Evolutionary conservation across 1,139 yeast species (phyloP).

Genomic region (Cylindricascospora bacillispora): DNA sequence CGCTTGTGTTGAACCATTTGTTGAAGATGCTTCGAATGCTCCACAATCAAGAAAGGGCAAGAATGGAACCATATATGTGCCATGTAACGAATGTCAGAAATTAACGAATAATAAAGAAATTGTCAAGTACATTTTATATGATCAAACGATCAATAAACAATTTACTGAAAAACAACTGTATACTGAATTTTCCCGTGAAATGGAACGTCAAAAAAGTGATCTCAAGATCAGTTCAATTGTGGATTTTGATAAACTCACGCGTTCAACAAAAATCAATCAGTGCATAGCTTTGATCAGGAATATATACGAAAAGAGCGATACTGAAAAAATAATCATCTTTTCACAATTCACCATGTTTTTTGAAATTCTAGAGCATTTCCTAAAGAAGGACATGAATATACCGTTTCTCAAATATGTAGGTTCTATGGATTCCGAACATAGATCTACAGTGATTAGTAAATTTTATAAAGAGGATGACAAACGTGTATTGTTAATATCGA

Average conservation of each 20-base stretch:
- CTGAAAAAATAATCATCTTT: slow-evolving; percentile 62
- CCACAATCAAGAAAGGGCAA: slow-evolving; percentile 26
- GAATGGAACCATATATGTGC: slow-evolving; percentile 32
- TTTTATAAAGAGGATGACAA: slow-evolving; percentile 47
- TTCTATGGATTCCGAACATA: slow-evolving; percentile 52
- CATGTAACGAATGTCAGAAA: slow-evolving; percentile 40
- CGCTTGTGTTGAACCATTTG: slow-evolving; percentile 44
- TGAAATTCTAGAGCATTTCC: slow-evolving; percentile 50
- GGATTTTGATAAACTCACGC: slow-evolving; percentile 23
- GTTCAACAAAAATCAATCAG: slow-evolving; percentile 44
- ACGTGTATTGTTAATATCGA: slow-evolving; percentile 54
- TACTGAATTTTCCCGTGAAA: slow-evolving; percentile 17
- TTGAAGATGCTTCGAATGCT: slow-evolving; percentile 29
- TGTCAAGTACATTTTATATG: slow-evolving; percentile 40
- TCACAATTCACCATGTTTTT: slow-evolving; percentile 77
- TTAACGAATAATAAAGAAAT: slow-evolving; percentile 32
- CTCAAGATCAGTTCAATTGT: slow-evolving; percentile 25
- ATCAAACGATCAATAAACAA: slow-evolving; percentile 31
- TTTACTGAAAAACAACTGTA: slow-evolving; percentile 24
- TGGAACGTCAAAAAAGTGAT: slow-evolving; percentile 19
- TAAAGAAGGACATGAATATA: slow-evolving; percentile 34
- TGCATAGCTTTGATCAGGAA: slow-evolving; percentile 35
- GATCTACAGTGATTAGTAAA: slow-evolving; percentile 47
- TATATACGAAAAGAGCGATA: slow-evolving; percentile 32
- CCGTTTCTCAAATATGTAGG: slow-evolving; percentile 66